These are phyloP conservation scores for Leavenworthia alabamica DNA, from an alignment of 345 rosid species.

Conservation along the genomic window DNA sequence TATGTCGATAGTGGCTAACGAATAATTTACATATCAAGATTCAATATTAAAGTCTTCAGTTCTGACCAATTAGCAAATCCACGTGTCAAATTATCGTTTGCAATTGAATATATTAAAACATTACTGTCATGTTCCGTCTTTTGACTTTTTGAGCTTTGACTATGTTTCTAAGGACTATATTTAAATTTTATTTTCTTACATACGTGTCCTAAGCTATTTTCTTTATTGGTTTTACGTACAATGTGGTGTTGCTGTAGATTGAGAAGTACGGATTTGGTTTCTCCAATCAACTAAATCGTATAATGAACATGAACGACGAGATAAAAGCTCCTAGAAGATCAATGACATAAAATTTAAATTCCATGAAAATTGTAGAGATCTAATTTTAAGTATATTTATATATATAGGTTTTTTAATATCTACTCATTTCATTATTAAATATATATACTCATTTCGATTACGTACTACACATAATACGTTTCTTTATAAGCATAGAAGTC, in stretches of 20 bases:
- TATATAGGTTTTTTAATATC: no score
- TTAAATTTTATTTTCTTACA: neutral
- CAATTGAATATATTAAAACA: neutral
- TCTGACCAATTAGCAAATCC: slow-evolving; percentile 4
- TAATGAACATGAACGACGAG: neutral
- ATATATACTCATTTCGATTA: neutral
- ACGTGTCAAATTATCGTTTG: neutral
- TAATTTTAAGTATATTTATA: no score
- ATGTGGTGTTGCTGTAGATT: slow-evolving; percentile 1
- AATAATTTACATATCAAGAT: slow-evolving; percentile 12
- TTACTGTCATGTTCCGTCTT: neutral
- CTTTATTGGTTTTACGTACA: neutral
- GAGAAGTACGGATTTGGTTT: slow-evolving; percentile 12
- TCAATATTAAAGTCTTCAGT: slow-evolving; percentile 2
- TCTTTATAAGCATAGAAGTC: slow-evolving; percentile 11
- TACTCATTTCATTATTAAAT: neutral
- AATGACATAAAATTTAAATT: neutral
- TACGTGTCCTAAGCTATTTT: slow-evolving; percentile 14
- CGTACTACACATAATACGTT: neutral
- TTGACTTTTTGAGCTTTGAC: neutral
- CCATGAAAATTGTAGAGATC: neutral
- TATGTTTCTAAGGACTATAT: neutral
- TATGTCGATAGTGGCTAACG: neutral
- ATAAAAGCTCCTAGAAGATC: neutral
- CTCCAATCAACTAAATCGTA: neutral